Evolutionary conservation across 2,329 filamentous ascomycete species (phyloP).

Genomic region (Alternaria conjuncta): DNA sequence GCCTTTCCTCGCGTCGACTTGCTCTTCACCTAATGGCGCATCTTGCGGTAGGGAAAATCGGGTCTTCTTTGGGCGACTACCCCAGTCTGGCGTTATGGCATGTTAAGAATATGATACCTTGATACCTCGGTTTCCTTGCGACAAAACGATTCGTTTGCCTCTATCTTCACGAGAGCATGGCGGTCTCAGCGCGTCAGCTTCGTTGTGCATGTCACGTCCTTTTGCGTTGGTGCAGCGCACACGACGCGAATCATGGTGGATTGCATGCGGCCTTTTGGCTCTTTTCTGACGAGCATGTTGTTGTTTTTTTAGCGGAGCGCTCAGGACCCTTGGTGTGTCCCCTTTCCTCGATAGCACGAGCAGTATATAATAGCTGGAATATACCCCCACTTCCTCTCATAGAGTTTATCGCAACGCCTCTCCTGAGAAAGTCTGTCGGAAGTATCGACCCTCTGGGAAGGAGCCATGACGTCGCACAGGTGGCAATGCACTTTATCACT

Average conservation of each 20-base stretch:
- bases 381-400: slow-evolving; percentile 18
- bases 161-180: background rate
- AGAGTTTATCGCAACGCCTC: background rate
- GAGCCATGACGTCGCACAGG: background rate
- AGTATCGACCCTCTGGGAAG: background rate
- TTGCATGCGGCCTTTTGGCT: slow-evolving; percentile 7
- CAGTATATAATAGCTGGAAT: slow-evolving; percentile 32
- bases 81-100: slow-evolving; percentile 18
- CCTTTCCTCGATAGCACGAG: slow-evolving; percentile 12
- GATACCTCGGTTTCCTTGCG: slow-evolving; percentile 18
- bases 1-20: background rate
- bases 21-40: slow-evolving; percentile 13
- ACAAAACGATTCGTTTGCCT: slow-evolving; percentile 4
- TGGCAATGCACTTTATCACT: background rate
- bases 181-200: background rate
- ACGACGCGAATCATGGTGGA: background rate
- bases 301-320: slow-evolving; percentile 20
- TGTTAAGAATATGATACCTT: slow-evolving; percentile 22
- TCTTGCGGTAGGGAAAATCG: slow-evolving; percentile 11
- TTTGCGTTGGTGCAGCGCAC: background rate
- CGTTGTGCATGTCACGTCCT: background rate
- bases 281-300: slow-evolving; percentile 10
- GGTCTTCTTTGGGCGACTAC: slow-evolving; percentile 13
- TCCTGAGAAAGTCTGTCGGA: background rate
- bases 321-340: slow-evolving; percentile 5